phyloP scores from a whole-genome alignment of 1,139 yeast genomes.

The Saccharomyces hybrid region DNA sequence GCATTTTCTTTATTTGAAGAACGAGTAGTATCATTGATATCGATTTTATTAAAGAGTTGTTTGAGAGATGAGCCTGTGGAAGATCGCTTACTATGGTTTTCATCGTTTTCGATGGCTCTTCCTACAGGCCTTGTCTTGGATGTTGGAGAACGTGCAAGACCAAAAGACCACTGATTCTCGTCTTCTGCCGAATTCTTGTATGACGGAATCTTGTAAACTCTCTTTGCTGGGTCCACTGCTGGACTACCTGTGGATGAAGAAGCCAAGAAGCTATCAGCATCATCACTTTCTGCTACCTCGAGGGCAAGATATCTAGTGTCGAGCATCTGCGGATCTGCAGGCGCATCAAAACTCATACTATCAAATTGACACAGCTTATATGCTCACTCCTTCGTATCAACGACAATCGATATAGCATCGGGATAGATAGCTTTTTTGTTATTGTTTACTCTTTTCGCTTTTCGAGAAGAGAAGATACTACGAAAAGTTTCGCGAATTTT shows the following conservation, averaged over 20 bases:
- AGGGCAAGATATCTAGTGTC: not conserved
- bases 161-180: conserved; percentile 20
- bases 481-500: not conserved
- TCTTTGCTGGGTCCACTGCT: not conserved
- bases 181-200: not conserved
- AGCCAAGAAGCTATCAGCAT: not conserved
- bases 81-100: conserved; percentile 15
- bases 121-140: conserved; percentile 19
- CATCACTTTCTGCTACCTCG: not conserved
- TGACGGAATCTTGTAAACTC: not conserved
- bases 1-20: not conserved
- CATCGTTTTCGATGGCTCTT: not conserved
- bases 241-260: not conserved
- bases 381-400: too few species aligned
- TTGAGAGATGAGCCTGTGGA: conserved; percentile 29
- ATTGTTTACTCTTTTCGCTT: not conserved
- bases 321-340: not conserved
- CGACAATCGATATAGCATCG: too few species aligned
- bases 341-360: not conserved
- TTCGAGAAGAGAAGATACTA: not conserved
- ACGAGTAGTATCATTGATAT: conserved; percentile 13
- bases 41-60: conserved; percentile 26
- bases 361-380: too few species aligned
- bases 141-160: conserved; percentile 22
- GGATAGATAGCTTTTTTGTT: not conserved